Percentiles rank a stretch among this genome's conserved stretches.
Conservation (phyloP, 2,329 filamentous ascomycete species). For the Paecilomyces variotii region DNA sequence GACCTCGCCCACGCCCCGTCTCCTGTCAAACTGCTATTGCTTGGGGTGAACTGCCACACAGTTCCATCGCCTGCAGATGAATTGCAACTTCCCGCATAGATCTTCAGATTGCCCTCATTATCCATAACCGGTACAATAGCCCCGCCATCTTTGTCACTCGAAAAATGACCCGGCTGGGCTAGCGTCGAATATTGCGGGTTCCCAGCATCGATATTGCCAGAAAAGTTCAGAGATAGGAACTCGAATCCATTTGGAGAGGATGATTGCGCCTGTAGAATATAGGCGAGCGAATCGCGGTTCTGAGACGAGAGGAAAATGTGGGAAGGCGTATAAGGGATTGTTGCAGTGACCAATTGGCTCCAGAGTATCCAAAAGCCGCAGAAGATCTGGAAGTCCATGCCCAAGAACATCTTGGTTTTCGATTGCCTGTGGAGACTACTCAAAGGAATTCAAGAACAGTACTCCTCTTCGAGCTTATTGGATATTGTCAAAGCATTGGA, state of each 20-base stretch:
- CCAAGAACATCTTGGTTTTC: constrained; percentile 5
- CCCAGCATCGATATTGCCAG: constrained; percentile 46
- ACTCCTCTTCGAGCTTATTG: not conserved
- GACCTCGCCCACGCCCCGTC: constrained; percentile 51
- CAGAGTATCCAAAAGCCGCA: constrained; percentile 13
- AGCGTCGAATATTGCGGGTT: constrained; percentile 26
- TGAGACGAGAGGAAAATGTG: constrained; percentile 54
- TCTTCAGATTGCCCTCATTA: constrained; percentile 59
- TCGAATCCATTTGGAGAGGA: constrained; percentile 39
- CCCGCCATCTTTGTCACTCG: constrained; percentile 43
- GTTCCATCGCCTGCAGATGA: constrained; percentile 41
- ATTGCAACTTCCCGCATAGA: constrained; percentile 67
- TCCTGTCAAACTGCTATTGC: constrained; percentile 31
- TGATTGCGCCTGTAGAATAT: constrained; percentile 58
- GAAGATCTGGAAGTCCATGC: constrained; percentile 6
- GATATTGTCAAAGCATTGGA: not conserved
- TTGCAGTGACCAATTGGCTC: constrained; percentile 19
- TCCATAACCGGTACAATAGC: constrained; percentile 57
- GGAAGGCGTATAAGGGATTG: constrained; percentile 70
- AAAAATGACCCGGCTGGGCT: constrained; percentile 19
- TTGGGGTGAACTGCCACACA: constrained; percentile 61
- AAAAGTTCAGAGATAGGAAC: constrained; percentile 60
- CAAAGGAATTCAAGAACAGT: not conserved
- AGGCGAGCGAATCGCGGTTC: constrained; percentile 50
- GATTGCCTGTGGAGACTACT: not conserved